phyloP scores from a whole-genome alignment of 306 rosid species.

The Clitoria ternatea region DNA sequence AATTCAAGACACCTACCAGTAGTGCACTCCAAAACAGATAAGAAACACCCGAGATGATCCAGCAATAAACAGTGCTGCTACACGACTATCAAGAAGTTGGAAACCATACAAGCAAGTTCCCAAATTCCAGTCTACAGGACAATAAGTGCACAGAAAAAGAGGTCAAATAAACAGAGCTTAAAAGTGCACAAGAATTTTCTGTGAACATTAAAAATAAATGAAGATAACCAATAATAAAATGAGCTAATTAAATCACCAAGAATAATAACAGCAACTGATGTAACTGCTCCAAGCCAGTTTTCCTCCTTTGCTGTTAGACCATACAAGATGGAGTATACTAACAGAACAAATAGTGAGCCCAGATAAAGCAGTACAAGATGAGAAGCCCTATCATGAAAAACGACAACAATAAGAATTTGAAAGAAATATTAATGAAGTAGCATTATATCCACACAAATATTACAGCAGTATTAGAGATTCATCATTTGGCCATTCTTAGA shows the following conservation, averaged over 20 bases:
- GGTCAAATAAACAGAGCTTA: constrained; percentile 14
- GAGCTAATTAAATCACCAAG: constrained; percentile 56
- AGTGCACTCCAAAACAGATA: constrained; percentile 95
- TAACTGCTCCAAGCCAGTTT: constrained; percentile 93
- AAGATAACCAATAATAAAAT: constrained; percentile 22
- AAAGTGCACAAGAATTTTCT: constrained; percentile 12
- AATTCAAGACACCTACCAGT: constrained; percentile 64
- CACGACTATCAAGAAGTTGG: constrained; percentile 84
- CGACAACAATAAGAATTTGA: constrained; percentile 8
- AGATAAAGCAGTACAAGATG: constrained; percentile 93
- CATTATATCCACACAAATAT: constrained; percentile 1
- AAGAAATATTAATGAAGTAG: not conserved
- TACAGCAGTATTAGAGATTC: not conserved
- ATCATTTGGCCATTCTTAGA: not conserved
- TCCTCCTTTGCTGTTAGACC: constrained; percentile 67
- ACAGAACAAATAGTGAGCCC: constrained; percentile 86
- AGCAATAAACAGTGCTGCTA: constrained; percentile 85
- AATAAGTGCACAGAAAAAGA: constrained; percentile 12
- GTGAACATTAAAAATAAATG: not conserved
- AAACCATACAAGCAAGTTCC: constrained; percentile 98
- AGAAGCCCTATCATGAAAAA: constrained; percentile 68
- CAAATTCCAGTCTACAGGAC: constrained; percentile 90
- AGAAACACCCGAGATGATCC: constrained; percentile 96
- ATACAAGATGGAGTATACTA: constrained; percentile 85
- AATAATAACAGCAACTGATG: constrained; percentile 94